These are phyloP conservation scores for Drechslerella stenobrocha DNA, from an alignment of 2,329 filamentous ascomycete species.

Conservation along the genomic window DNA sequence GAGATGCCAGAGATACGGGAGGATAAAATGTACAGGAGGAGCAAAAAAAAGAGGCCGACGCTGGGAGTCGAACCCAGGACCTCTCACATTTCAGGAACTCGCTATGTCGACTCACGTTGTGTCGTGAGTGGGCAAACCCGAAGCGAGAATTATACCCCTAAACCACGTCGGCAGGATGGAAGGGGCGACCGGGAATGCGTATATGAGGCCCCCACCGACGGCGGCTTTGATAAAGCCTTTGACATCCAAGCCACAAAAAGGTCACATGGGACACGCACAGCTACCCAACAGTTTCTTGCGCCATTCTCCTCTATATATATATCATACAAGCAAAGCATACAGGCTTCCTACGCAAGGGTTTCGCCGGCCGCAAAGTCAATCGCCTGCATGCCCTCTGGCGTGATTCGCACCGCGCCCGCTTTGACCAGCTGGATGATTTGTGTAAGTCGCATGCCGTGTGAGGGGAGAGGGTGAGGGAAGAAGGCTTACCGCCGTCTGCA, in stretches of 20 bases:
- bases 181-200: background rate
- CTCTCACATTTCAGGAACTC: slow-evolving; percentile 7
- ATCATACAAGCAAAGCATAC: slow-evolving; percentile 19
- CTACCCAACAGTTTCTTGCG: background rate
- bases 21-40: too few species aligned
- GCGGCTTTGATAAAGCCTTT: too few species aligned
- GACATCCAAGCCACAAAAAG: too few species aligned
- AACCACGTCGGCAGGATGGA: slow-evolving; percentile 8
- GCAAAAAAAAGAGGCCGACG: slow-evolving; percentile 13
- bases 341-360: slow-evolving; percentile 15
- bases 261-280: too few species aligned
- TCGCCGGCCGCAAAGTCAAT: slow-evolving; percentile 50
- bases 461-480: slow-evolving; percentile 3
- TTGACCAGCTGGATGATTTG: slow-evolving; percentile 72
- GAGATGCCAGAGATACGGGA: background rate
- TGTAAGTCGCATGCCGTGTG: background rate
- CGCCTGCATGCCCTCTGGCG: slow-evolving; percentile 78
- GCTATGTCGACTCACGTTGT: background rate
- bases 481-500: slow-evolving; percentile 79
- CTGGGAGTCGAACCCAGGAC: slow-evolving; percentile 11
- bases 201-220: background rate
- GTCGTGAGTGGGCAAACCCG: slow-evolving; percentile 3
- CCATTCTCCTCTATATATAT: slow-evolving; percentile 14
- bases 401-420: slow-evolving; percentile 87
- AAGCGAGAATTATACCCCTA: slow-evolving; percentile 15